These are phyloP conservation scores for Amanita fuliginea DNA, from an alignment of 768 basidiomycete species.

Conservation along the genomic window DNA sequence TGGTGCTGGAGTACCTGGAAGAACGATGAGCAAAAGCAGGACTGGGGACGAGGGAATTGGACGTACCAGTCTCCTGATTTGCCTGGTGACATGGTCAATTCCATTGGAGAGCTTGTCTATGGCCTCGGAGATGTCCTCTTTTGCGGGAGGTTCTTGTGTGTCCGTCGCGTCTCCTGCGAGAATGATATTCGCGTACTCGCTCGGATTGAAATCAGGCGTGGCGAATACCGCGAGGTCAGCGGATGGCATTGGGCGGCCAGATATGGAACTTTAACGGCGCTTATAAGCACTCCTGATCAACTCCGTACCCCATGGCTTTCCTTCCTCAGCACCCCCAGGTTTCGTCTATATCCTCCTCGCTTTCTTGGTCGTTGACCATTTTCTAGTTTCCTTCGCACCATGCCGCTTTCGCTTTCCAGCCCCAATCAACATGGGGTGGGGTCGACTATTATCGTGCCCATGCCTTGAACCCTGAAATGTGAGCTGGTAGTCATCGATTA, in stretches of 20 bases:
- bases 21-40: not conserved
- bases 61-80: constrained; percentile 76
- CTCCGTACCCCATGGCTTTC: not conserved
- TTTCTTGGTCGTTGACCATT: not conserved
- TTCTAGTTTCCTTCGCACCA: not conserved
- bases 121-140: constrained; percentile 83
- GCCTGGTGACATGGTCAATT: constrained; percentile 86
- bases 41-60: not conserved
- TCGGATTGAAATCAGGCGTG: constrained; percentile 66
- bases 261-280: not conserved
- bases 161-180: constrained; percentile 56
- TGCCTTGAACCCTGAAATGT: constrained; percentile 29
- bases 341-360: not conserved
- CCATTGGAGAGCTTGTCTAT: constrained; percentile 80
- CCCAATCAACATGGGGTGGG: constrained; percentile 16
- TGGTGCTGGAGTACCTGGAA: constrained; percentile 79
- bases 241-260: not conserved
- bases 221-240: constrained; percentile 76
- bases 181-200: constrained; percentile 86
- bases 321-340: not conserved
- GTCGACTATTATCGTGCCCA: constrained; percentile 35
- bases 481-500: constrained; percentile 10
- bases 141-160: constrained; percentile 44
- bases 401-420: constrained; percentile 2
- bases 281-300: not conserved